Evolutionary conservation across 768 basidiomycete species (phyloP).

Genomic region (Lactarius tabidus): DNA sequence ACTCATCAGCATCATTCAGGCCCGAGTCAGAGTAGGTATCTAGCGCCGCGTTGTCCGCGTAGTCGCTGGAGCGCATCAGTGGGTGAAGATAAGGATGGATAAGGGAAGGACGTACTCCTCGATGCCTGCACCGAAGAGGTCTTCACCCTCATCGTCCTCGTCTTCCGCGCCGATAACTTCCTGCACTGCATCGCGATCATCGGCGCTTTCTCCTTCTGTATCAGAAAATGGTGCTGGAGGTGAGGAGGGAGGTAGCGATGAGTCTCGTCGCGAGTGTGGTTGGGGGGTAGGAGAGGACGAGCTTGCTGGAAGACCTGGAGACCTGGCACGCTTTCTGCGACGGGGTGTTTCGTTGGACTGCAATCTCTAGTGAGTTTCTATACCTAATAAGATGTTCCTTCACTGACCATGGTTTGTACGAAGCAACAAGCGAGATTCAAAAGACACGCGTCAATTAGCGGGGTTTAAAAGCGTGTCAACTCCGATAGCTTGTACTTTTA

Average conservation of each 20-base stretch:
- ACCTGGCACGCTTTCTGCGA: constrained; percentile 26
- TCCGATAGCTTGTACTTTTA: constrained; percentile 16
- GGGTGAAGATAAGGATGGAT: background rate
- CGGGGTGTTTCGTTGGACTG: constrained; percentile 26
- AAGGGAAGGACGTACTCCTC: constrained; percentile 52
- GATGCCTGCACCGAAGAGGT: constrained; percentile 81
- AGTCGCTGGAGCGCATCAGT: constrained; percentile 54
- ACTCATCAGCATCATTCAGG: constrained; percentile 76
- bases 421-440: background rate
- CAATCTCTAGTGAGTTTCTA: background rate
- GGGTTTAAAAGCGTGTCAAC: constrained; percentile 27
- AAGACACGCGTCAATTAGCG: constrained; percentile 22
- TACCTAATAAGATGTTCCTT: too few relatives aligned
- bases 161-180: constrained; percentile 69
- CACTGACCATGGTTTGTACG: constrained; percentile 3
- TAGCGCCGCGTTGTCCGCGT: constrained; percentile 73
- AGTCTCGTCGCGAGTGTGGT: constrained; percentile 45
- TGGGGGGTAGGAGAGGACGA: constrained; percentile 45
- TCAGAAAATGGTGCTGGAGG: constrained; percentile 83
- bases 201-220: constrained; percentile 67
- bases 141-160: constrained; percentile 86
- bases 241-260: constrained; percentile 70
- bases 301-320: constrained; percentile 23
- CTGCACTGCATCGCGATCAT: constrained; percentile 62
- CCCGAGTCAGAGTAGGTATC: constrained; percentile 87